Percentiles rank a stretch among this genome's conserved stretches.
Evolutionary conservation across 2,329 filamentous ascomycete genomes (phyloP).

Genomic region (Setomelanomma holmii): DNA sequence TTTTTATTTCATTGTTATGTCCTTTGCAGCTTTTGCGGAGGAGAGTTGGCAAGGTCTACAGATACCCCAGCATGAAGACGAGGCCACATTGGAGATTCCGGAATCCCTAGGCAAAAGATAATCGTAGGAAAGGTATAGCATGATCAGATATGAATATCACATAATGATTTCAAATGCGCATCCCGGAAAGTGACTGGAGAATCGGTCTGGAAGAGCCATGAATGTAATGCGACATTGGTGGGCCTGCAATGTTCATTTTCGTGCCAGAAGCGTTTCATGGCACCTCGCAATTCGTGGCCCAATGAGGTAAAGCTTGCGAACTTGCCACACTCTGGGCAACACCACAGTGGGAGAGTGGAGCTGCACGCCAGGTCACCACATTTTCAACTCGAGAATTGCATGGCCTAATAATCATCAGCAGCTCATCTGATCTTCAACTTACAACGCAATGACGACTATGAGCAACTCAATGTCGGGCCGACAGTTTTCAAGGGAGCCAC

Average conservation of each 20-base stretch:
- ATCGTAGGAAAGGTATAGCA: conserved; percentile 21
- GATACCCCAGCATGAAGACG: conserved; percentile 17
- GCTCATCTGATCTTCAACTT: neutral
- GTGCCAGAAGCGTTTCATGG: conserved; percentile 10
- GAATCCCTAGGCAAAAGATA: conserved; percentile 11
- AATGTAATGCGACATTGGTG: neutral
- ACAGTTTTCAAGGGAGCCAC: conserved; percentile 1
- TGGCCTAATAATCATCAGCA: neutral
- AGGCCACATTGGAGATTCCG: conserved; percentile 15
- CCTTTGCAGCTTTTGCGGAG: conserved; percentile 1
- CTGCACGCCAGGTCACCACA: neutral
- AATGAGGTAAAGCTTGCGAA: conserved; percentile 7
- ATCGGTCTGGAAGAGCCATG: neutral
- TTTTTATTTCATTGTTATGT: conserved; percentile 16
- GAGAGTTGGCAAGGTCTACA: conserved; percentile 8
- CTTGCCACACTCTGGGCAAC: neutral
- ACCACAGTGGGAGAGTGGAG: neutral
- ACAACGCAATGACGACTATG: neutral
- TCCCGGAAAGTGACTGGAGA: neutral
- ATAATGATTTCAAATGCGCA: conserved; percentile 6
- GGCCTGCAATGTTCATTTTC: conserved; percentile 1
- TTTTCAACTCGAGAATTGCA: neutral
- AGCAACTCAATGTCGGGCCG: conserved; percentile 13
- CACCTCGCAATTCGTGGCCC: conserved; percentile 19
- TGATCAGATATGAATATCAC: conserved; percentile 13